phyloP scores from a whole-genome alignment of 2,329 filamentous ascomycete species.

The Calonectria montana region DNA sequence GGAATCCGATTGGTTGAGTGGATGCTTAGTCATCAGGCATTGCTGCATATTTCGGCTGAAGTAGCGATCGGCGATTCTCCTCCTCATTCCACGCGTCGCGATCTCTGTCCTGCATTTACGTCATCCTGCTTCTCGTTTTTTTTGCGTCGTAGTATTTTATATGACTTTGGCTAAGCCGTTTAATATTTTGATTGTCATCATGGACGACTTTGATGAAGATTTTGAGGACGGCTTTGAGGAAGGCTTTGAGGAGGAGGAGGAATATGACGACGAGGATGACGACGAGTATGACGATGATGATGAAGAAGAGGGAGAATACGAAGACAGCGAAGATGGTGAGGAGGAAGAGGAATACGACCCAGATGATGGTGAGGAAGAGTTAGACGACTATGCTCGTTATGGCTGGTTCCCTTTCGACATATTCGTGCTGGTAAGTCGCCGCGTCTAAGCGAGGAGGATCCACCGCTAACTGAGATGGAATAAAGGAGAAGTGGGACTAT shows the following conservation, averaged over 20 bases:
- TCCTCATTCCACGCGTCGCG: conserved; percentile 4
- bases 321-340: background rate
- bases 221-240: background rate
- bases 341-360: background rate
- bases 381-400: background rate
- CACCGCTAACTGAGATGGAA: background rate
- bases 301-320: background rate
- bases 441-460: background rate
- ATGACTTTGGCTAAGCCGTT: background rate
- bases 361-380: background rate
- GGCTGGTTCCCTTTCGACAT: background rate
- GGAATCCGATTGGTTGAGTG: background rate
- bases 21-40: background rate
- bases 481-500: background rate
- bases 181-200: background rate
- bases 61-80: background rate
- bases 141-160: background rate
- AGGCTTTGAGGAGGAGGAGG: background rate
- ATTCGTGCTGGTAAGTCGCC: background rate
- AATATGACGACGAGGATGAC: background rate
- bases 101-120: background rate
- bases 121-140: background rate
- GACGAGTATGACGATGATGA: background rate
- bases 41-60: background rate
- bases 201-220: background rate